Evolutionary conservation across 345 rosid genomes (phyloP), one percentile per base, ranked within the genome.

Genomic region (Eucalyptus marginata): DNA sequence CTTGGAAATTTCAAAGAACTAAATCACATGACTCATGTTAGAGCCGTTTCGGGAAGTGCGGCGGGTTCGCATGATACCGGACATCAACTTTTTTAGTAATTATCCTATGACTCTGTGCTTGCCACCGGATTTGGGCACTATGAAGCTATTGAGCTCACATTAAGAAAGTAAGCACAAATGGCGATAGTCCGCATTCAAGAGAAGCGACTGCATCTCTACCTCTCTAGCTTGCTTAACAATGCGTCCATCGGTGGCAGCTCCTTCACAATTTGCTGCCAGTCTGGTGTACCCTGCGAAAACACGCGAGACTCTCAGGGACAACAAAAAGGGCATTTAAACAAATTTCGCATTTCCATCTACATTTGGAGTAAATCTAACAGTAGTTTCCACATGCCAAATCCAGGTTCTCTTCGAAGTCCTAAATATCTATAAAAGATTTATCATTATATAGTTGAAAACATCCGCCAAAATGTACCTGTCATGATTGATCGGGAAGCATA

Each of bases 241-340:
- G 98, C 97, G 56, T 97, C 98, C 95, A 95, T 92, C 10, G 94
- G 91, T 25, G 98, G 98, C 87, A 96, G 93, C 92, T 96, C 99
- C 88, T 92, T 91, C 87, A 94, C 89, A 76, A 97, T 95, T 93
- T 97, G 95, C 88, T 91, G 92, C 99, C 99, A 96, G 90, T 95
- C 96, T 27, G 99, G 99, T 96, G 96, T 95, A 88, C 99, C 99
- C 98, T 96, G 94, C 68, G 88, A 86, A 86, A 31, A 52, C 46
- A 68, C 0, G 36, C 1, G 7, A 58, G 50, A 62, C 8, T 31
- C 22, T 50, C 16, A 86, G 17, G 43, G 40, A 86, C 58, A 86
- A 49, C 87, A 76, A 76, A 76, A 20, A 6, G 83, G 83, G 27
- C 22, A 76, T 18, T 40, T 36, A 40, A 10, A 76, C 5, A 20